Evolutionary conservation across 805 yeast species (phyloP), one percentile per base, ranked within the genome.

Genomic region (Yarrowia sp.): DNA sequence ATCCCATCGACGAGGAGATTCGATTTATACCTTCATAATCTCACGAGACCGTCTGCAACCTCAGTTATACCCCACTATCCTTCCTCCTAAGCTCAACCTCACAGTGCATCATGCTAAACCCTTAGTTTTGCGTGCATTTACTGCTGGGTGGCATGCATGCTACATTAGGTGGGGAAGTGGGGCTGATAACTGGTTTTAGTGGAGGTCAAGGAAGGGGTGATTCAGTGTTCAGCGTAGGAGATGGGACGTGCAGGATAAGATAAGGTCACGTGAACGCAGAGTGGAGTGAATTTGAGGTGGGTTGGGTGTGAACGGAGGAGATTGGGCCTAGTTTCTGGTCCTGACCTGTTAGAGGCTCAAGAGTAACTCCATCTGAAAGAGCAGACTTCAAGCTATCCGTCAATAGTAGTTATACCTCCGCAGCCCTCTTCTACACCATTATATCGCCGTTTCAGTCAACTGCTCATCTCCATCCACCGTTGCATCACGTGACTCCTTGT

Each of bases 151-250:
- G 59, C 16, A 36, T 36, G 40, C 59, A 53, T 53, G 32, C 19
- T 14, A 53, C 59, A 12, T 52, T 38, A 40, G 59, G 59, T 53
- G 59, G 59, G 59, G 59, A 53, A 53, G 59, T 53, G 59, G 59
- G 59, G 59, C 59, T 40, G 45, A 53, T 40, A 19, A 14, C n/a
- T 22, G 32, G 15, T 16, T 36, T 16, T 52, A 36, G 42, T 52
- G 42, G 56, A 52, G 56, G 53, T 32, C 52, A 12, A 22, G n/a
- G 16, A 48, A 48, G 52, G 36, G 40, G 9, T 49, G 40, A 49
- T 15, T 19, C 19, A 9, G 16, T 2, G 10, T 19, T 19, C 19
- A 19, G 19, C 19, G 12, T 12, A 26, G 32, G 32, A 3, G 36
- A 1, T 4, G 14, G 53, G 10, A 38, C 11, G 8, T 8, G 40